Percentiles rank a stretch among this genome's conserved stretches.
Conservation (phyloP, 202 grass and related monocot genomes). For the Dendrocalamus latiflorus region DNA sequence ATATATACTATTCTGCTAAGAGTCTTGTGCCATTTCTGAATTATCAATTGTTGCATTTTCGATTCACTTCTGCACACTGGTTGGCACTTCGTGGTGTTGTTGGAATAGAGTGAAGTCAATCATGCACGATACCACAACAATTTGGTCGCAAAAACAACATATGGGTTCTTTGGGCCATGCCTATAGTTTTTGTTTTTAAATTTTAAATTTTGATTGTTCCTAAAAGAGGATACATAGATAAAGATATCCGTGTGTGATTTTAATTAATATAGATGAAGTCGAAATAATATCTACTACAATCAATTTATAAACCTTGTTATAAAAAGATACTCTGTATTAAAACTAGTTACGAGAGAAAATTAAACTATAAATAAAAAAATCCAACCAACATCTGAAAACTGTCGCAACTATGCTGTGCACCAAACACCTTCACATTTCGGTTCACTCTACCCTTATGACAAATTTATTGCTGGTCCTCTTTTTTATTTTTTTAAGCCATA, state of each 20-base stretch:
- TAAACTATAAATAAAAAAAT: too few species aligned
- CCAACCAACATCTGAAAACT: background rate
- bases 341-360: too few species aligned
- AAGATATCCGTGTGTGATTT: too few species aligned
- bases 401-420: constrained; percentile 29
- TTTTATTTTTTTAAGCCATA: background rate
- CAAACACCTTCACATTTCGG: background rate
- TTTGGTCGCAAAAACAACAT: constrained; percentile 14
- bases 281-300: too few species aligned
- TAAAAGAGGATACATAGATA: too few species aligned
- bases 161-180: too few species aligned
- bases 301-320: too few species aligned
- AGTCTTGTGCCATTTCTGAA: background rate
- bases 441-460: background rate
- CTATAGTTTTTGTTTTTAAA: too few species aligned
- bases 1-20: background rate
- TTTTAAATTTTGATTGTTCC: too few species aligned
- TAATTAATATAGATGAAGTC: too few species aligned
- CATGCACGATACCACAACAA: background rate
- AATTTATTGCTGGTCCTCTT: background rate
- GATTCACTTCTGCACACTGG: background rate
- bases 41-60: too few species aligned
- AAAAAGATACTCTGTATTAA: too few species aligned
- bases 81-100: background rate
- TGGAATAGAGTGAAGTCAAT: background rate